Base-by-base conservation (phyloP, 139 green algal genomes). In the Coelastrella sp. region DNA sequence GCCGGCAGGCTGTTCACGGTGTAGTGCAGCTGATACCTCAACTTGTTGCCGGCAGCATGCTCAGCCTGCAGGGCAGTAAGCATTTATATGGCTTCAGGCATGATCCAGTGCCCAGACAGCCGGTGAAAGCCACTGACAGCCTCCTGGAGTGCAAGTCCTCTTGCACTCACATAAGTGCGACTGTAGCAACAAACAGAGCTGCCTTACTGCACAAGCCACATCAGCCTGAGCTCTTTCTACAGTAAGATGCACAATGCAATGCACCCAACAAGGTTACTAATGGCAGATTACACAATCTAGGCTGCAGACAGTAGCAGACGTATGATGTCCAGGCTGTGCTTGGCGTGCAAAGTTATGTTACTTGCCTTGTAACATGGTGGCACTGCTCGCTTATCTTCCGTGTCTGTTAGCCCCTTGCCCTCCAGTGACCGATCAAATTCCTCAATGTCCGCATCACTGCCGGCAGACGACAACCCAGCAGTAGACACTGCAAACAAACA, bases 311-410 rank as follows among this genome's bases (percentile, higher is more conserved):
- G 80, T 75, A 68, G 6, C 4, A 19, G 13, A n/a, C 20, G 3
- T 66, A 7, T 83, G n/a, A n/a, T n/a, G n/a, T n/a, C n/a, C n/a
- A n/a, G n/a, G n/a, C n/a, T n/a, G n/a, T n/a, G n/a, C n/a, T n/a
- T n/a, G n/a, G n/a, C n/a, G n/a, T n/a, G n/a, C n/a, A n/a, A n/a
- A n/a, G 19, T 22, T 56, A 3, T n/a, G 8, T 58, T 32, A 57
- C 14, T n/a, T 57, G 92, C 92, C 89, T 94, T 94, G 89, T 89
- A 88, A 81, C 92, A 92, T 7, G 92, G 92, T 13, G 92, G 92
- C 65, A 94, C 65, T 71, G 79, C 85, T 14, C 92, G 71, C 4
- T 73, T 79, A 66, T 94, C 92, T 17, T 82, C 76, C 0, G 47
- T 74, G 23, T 87, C 81, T 10, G 56, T 77, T 6, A 76, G 14